These are phyloP conservation scores for Geopyxis carbonaria DNA, from an alignment of 495 filamentous ascomycete species.

Conservation along the genomic window DNA sequence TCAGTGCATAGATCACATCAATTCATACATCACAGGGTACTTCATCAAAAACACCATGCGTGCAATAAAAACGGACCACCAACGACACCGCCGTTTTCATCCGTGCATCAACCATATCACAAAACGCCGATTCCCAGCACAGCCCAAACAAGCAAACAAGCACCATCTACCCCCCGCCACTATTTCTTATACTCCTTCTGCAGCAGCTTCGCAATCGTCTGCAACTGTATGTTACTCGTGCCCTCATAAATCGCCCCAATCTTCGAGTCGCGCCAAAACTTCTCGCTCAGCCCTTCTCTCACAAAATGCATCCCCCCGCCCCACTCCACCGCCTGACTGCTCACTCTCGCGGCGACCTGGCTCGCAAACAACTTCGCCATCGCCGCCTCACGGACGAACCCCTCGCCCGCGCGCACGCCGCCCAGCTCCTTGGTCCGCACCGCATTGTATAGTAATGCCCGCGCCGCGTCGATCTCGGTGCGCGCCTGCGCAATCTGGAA, in stretches of 20 bases:
- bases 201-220: slow-evolving; percentile 83
- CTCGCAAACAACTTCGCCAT: slow-evolving; percentile 96
- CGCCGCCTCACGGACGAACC: slow-evolving; percentile 80
- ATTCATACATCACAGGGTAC: too few relatives aligned
- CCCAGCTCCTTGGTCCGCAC: slow-evolving; percentile 88
- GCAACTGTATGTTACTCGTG: slow-evolving; percentile 58
- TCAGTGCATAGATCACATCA: too few relatives aligned
- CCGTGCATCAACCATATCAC: too few relatives aligned
- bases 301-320: slow-evolving; percentile 98
- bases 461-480: slow-evolving; percentile 78
- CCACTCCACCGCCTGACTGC: slow-evolving; percentile 83
- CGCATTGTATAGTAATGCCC: slow-evolving; percentile 89
- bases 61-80: too few relatives aligned
- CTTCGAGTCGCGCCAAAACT: slow-evolving; percentile 95
- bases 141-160: too few relatives aligned
- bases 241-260: slow-evolving; percentile 98
- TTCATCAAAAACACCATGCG: too few relatives aligned
- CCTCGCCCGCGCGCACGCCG: slow-evolving; percentile 36
- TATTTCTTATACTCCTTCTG: slow-evolving; percentile 73
- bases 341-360: slow-evolving; percentile 80
- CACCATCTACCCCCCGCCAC: slow-evolving; percentile 10
- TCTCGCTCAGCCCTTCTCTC: slow-evolving; percentile 89
- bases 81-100: too few relatives aligned
- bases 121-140: too few relatives aligned
- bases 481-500: slow-evolving; percentile 95